Percentiles rank a stretch among this genome's conserved stretches.
Conservation (phyloP, 2,329 filamentous ascomycete species). For the Apiospora malaysiana region DNA sequence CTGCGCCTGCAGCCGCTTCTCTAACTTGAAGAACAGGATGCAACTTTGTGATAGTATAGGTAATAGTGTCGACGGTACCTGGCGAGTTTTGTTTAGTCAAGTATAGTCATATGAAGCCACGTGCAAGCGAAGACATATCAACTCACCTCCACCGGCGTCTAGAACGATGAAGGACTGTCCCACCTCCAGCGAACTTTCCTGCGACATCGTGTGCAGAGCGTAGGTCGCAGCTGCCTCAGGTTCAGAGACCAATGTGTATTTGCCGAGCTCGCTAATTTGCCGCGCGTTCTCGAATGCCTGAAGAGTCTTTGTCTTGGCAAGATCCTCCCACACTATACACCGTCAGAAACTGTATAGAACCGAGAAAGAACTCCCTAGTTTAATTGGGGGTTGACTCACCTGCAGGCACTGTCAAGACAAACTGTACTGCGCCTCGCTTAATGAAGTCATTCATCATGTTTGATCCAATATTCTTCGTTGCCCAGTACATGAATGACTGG, state of each 20-base stretch:
- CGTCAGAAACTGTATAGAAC: not conserved
- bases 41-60: not conserved
- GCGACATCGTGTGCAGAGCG: not conserved
- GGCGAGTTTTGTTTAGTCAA: not conserved
- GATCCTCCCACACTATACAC: not conserved
- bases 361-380: not conserved
- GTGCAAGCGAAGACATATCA: not conserved
- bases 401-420: not conserved
- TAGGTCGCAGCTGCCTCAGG: not conserved
- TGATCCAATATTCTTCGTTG: not conserved
- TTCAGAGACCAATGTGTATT: not conserved
- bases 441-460: accelerated
- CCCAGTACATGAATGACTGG: not conserved
- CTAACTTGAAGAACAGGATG: not conserved
- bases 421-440: not conserved
- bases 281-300: not conserved
- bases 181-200: not conserved
- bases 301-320: not conserved
- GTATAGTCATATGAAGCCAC: too few species aligned
- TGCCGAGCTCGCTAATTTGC: not conserved
- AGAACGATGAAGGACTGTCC: not conserved
- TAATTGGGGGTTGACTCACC: too few species aligned
- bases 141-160: slow-evolving; percentile 2
- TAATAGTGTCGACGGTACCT: not conserved
- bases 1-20: not conserved